Conservation (phyloP, 768 basidiomycete genomes). For the Hericium erinaceus region DNA sequence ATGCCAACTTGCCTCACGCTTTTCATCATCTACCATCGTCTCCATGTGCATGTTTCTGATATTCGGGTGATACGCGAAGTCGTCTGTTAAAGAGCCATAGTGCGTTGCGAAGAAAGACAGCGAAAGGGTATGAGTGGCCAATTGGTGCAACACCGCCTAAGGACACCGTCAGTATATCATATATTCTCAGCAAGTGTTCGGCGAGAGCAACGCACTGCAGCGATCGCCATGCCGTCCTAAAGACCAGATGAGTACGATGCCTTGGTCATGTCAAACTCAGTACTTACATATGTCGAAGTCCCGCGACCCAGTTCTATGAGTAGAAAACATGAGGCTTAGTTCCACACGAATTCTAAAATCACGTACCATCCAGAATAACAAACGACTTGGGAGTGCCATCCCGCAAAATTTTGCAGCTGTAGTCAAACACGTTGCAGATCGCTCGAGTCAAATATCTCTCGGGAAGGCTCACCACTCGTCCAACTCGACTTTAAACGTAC, state of each 20-base stretch:
- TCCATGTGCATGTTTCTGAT: constrained; percentile 95
- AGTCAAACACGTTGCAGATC: background rate
- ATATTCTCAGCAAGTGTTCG: background rate
- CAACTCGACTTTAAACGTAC: constrained; percentile 97
- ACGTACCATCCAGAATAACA: constrained; percentile 87
- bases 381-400: constrained; percentile 91
- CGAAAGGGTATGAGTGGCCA: constrained; percentile 87
- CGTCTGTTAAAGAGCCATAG: constrained; percentile 92
- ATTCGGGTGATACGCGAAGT: constrained; percentile 86
- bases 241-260: constrained; percentile 4
- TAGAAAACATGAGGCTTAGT: background rate
- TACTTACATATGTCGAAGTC: constrained; percentile 81
- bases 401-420: constrained; percentile 83
- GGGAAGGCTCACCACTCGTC: constrained; percentile 71
- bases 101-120: constrained; percentile 97
- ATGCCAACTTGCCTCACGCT: constrained; percentile 54
- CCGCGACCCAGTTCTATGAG: constrained; percentile 84
- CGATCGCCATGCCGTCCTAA: constrained; percentile 98
- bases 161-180: background rate
- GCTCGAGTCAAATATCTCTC: background rate
- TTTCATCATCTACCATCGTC: constrained; percentile 87
- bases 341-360: background rate
- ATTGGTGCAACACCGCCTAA: constrained; percentile 85
- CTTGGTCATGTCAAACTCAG: background rate
- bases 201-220: constrained; percentile 45